Base-by-base conservation (phyloP, 1,284 basidiomycete genomes). In the Ustilago crameri region DNA sequence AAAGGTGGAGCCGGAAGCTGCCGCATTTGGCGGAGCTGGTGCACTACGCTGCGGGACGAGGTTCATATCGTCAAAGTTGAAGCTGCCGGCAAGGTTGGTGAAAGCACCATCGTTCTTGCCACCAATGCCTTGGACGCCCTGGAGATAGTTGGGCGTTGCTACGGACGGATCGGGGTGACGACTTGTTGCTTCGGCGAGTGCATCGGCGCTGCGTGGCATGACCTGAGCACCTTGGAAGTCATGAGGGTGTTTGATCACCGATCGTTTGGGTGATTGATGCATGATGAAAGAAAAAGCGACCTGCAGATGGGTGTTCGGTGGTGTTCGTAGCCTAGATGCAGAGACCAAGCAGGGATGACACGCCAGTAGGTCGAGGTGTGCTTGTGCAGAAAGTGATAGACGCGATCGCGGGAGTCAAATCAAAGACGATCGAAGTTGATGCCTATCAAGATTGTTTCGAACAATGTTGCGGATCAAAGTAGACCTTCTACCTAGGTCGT, bases 31-130 rank as follows among this genome's bases (percentile, higher is more conserved):
- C 5, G 75, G 75, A 32, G 68, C 57, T 2, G 78, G 78, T 17
- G 78, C 78, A 41, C 78, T 80, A 15, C 78, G 66, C 43, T 80
- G 75, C 9, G 78, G 78, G 9, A 80, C 55, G 23, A 80, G 66
- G 32, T 67, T 57, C 49, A 73, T 58, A 14, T 73, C 70, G 45
- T 47, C 50, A 47, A 72, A 71, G 55, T 70, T 56, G 24, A 72
- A 72, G 35, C 52, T 51, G 48, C 50, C 45, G 27, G 51, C 55
- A 12, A 72, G 60, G 30, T 55, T 55, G 3, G 54, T 50, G 23
- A 72, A 66, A 15, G 59, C 55, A 37, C 54, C 66, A 48, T 65
- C 61, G 3, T 51, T n/a, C n/a, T n/a, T 44, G 18, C 43, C 44
- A 23, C 60, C 65, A 43, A 66, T 71, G 3, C 72, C 70, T 35